Base-by-base conservation (phyloP, 1,284 basidiomycete species). In the Malassezia cuniculi region DNA sequence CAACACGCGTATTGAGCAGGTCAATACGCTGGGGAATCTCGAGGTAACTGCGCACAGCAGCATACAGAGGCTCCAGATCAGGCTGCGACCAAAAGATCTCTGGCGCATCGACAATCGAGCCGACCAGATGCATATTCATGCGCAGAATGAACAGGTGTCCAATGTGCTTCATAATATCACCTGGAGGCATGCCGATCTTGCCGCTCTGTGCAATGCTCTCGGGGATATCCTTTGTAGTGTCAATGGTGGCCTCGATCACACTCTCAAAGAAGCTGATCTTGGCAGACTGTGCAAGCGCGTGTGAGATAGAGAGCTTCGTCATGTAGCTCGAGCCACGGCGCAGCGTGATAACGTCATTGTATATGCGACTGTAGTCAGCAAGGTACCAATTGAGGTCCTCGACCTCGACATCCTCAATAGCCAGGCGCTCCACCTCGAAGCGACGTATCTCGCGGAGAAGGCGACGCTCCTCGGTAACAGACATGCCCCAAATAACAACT, bases 371-470 rank as follows among this genome's bases (percentile, higher is more conserved):
- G 66, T 94, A 94, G 66, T 90, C 87, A 12, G 87, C 87, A 58
- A 90, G 87, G 62, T 95, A 95, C 69, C 82, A 94, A 68, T 93
- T 93, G 31, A 95, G 72, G 61, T 95, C 89, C 72, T 94, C 89
- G 79, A 84, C 86, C 69, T 95, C 86, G 15, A 66, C 39, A 33
- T 68, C 65, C 34, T 68, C 65, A 0, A 50, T 37, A 0, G 65
- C 63, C 1, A 93, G 72, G 57, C 80, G 82, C 55, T 93, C 89
- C 17, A 87, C 76, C 68, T 93, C 89, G 64, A 90, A 94, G 21
- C 82, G 79, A 68, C 85, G 85, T 68, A 66, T 34, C 39, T 66
- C 84, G 69, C 66, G 87, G 82, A 94, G 74, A 22, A 94, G 85
- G 3, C 85, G 73, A 65, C 78, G 83, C 70, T 94, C 87, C 64